Base-by-base conservation (phyloP, 176 grass and related monocot species). In the Hsuehochloa calcarea region DNA sequence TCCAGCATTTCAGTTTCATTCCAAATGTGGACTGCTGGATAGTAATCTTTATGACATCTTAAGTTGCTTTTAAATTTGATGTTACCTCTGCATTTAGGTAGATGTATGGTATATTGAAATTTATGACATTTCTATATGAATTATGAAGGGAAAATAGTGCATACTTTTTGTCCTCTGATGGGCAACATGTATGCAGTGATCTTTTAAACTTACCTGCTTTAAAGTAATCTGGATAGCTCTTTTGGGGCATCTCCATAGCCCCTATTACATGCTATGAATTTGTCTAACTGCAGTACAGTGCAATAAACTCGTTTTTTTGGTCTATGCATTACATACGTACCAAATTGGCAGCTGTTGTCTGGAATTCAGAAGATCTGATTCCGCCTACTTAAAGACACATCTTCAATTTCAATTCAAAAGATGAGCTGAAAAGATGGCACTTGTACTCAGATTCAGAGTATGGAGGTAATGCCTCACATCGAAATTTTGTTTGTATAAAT, bases 341-440 rank as follows among this genome's bases (percentile, higher is more conserved):
- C 5, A 69, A 74, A 84, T 88, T 84, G 75, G 25, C 73, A 99
- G 91, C 90, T 45, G 66, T 94, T 22, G 50, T 83, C 23, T 93
- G 90, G 90, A 99, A 81, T 81, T 86, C 88, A 70, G 96, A 99
- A 72, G 91, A 99, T 86, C 61, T 99, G 77, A 88, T 96, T 80
- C 93, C 88, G 4, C 93, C 96, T 80, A 89, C 58, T 84, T 90
- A 99, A 89, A 96, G 69, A 88, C 88, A 4, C 59, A 89, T 99
- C 43, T 95, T 95, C 88, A 95, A 79, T 72, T 95, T 95, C 73
- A 90, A 89, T 85, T 86, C 96, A 22, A 95, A 93, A 78, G 93
- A 98, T 68, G 87, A 98, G 59, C 80, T 98, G 64, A 95, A 95
- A 70, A 92, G 75, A 43, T 98, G 96, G 96, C 96, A 98, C 70